Evolutionary conservation across 345 rosid genomes (phyloP).

Genomic region (Eucalyptus erythrocorys): DNA sequence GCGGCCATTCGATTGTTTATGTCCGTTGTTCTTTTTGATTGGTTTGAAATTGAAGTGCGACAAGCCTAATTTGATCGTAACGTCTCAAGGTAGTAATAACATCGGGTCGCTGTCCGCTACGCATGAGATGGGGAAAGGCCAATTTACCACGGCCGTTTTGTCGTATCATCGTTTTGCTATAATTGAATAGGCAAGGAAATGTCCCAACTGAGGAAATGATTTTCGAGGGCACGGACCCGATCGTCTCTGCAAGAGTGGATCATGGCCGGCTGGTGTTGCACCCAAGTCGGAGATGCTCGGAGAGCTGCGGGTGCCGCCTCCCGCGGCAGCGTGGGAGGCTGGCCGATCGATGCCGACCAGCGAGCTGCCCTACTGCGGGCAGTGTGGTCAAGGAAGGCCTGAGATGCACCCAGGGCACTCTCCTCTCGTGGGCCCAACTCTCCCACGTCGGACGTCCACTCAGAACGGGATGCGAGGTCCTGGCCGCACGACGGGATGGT

Average conservation of each 20-base stretch:
- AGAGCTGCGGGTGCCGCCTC: slow-evolving; percentile 8
- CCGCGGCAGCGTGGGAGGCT: background rate
- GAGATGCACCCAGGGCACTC: slow-evolving; percentile 77
- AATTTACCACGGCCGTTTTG: background rate
- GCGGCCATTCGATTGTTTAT: no score
- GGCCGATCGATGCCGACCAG: slow-evolving; percentile 42
- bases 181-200: background rate
- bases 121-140: background rate
- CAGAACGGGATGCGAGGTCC: slow-evolving; percentile 70
- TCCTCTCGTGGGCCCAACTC: slow-evolving; percentile 80
- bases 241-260: slow-evolving; percentile 84
- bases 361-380: slow-evolving; percentile 59
- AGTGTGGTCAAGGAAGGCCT: slow-evolving; percentile 64
- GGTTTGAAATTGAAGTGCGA: no score
- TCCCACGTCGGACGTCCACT: slow-evolving; percentile 78
- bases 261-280: slow-evolving; percentile 69
- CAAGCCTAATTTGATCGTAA: no score
- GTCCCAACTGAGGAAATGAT: slow-evolving; percentile 78
- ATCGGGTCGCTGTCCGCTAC: background rate
- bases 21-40: no score
- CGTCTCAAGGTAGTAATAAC: no score
- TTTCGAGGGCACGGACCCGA: slow-evolving; percentile 83
- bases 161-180: background rate
- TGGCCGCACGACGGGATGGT: slow-evolving; percentile 77
- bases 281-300: slow-evolving; percentile 33